Conservation (phyloP, 176 grass and related monocot genomes). For the Musa schizocarpa region DNA sequence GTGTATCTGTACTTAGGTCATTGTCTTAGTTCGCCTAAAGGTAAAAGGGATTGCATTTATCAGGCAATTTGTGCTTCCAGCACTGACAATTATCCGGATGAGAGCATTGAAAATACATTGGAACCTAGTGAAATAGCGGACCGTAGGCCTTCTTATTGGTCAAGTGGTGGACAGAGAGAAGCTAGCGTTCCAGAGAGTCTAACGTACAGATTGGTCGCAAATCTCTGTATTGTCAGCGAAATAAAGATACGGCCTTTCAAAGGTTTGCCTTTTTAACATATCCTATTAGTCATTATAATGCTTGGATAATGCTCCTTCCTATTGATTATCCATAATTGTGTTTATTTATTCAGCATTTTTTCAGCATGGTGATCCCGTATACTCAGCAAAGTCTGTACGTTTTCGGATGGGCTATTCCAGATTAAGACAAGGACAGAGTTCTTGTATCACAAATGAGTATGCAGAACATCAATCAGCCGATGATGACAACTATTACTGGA, state of each 20-base stretch:
- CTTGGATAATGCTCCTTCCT: background rate
- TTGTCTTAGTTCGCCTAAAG: slow-evolving; percentile 28
- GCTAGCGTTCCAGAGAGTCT: slow-evolving; percentile 43
- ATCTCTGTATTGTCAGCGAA: slow-evolving; percentile 46
- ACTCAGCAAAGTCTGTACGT: slow-evolving; percentile 51
- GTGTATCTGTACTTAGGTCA: slow-evolving; percentile 46
- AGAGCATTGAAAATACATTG: slow-evolving; percentile 70
- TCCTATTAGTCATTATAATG: slow-evolving; percentile 1
- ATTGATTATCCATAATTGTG: background rate
- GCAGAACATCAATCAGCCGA: slow-evolving; percentile 23
- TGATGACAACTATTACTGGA: slow-evolving; percentile 66
- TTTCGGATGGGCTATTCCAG: slow-evolving; percentile 64
- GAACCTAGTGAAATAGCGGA: slow-evolving; percentile 26
- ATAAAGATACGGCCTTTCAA: slow-evolving; percentile 55
- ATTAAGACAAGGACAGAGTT: slow-evolving; percentile 12
- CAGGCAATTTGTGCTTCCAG: slow-evolving; percentile 62
- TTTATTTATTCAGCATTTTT: slow-evolving; percentile 41
- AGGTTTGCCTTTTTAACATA: slow-evolving; percentile 34
- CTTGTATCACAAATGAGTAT: slow-evolving; percentile 26
- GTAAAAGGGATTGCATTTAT: slow-evolving; percentile 38
- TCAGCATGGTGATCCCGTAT: slow-evolving; percentile 40
- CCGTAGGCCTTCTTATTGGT: slow-evolving; percentile 67
- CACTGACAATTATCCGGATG: slow-evolving; percentile 79
- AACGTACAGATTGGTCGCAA: slow-evolving; percentile 44
- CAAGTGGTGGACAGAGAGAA: slow-evolving; percentile 52